Conservation (phyloP, 208 protist species). For the Leishmania mexicana region DNA sequence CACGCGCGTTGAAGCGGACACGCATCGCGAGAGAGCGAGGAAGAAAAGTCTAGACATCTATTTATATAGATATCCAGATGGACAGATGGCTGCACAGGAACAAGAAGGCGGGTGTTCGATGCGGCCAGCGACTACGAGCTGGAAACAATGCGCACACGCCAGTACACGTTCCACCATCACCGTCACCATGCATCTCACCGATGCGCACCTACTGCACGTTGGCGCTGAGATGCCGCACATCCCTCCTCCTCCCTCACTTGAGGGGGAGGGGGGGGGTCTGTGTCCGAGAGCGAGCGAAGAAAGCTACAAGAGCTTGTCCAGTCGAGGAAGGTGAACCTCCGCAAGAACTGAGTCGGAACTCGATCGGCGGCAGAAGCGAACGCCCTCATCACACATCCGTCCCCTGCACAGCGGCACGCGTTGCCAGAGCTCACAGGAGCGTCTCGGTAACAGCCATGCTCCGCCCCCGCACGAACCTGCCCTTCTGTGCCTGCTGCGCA, state of each 20-base stretch:
- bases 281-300: background rate
- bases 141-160: too few relatives aligned
- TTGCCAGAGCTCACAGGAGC: background rate
- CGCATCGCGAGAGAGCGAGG: background rate
- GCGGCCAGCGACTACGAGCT: too few relatives aligned
- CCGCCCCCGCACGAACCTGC: background rate
- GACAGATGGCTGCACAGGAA: too few relatives aligned
- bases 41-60: background rate
- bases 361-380: background rate
- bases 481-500: constrained; percentile 15
- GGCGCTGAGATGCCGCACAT: background rate
- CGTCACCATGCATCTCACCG: background rate
- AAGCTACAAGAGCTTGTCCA: background rate
- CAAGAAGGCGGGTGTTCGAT: too few relatives aligned
- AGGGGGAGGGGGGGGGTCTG: background rate
- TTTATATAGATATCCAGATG: too few relatives aligned
- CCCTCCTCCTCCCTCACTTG: background rate
- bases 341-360: background rate
- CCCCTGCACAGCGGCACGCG: background rate
- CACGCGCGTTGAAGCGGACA: background rate
- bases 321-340: background rate
- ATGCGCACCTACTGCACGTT: background rate
- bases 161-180: background rate
- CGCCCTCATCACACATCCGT: background rate
- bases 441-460: background rate